phyloP scores from a whole-genome alignment of 1,284 basidiomycete species.

The Mycosarcoma mackinlayi region DNA sequence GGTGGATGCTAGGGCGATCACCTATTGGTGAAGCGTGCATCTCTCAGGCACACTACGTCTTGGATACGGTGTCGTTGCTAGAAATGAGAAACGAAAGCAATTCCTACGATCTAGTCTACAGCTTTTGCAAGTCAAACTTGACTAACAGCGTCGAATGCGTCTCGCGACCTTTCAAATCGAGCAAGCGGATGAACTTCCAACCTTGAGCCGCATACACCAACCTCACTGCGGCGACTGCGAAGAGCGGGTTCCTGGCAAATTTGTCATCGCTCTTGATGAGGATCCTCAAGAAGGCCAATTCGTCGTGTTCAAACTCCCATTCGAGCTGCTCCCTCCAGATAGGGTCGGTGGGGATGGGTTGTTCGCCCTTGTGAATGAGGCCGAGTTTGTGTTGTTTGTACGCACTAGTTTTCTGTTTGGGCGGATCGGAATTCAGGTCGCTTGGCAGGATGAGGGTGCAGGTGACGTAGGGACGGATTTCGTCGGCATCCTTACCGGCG shows the following conservation, averaged over 20 bases:
- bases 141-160: constrained; percentile 64
- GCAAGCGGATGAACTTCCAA: constrained; percentile 73
- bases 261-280: constrained; percentile 62
- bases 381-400: constrained; percentile 58
- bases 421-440: constrained; percentile 34
- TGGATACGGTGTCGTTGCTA: background rate
- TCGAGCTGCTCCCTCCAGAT: constrained; percentile 57
- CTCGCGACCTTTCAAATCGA: constrained; percentile 73
- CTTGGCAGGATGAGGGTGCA: constrained; percentile 57
- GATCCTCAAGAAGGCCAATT: constrained; percentile 56
- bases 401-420: constrained; percentile 52
- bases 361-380: constrained; percentile 49
- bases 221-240: constrained; percentile 55
- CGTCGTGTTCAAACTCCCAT: constrained; percentile 56
- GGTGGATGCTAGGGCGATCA: constrained; percentile 31
- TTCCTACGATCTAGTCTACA: constrained; percentile 5
- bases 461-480: constrained; percentile 60
- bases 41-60: constrained; percentile 3
- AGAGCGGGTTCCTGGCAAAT: constrained; percentile 57
- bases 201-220: constrained; percentile 20
- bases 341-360: constrained; percentile 53
- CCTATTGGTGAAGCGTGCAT: constrained; percentile 52
- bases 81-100: background rate
- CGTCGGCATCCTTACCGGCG: constrained; percentile 45
- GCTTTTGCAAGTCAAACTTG: constrained; percentile 32